phyloP scores from a whole-genome alignment of 768 basidiomycete genomes.

The Solioccasus polychromus region DNA sequence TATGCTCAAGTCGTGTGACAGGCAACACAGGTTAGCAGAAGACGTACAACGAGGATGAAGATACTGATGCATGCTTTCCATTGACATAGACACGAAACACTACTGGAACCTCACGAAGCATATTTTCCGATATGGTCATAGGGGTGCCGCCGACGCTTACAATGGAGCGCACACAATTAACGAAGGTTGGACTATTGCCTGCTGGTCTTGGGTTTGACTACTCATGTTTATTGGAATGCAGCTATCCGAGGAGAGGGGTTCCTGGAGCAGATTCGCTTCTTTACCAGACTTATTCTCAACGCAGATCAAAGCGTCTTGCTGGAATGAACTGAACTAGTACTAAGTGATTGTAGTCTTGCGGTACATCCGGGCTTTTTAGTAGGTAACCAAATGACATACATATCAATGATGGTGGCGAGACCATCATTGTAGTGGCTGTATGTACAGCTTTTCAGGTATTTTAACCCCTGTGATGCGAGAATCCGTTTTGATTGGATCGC shows the following conservation, averaged over 20 bases:
- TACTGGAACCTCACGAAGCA: conserved; percentile 46
- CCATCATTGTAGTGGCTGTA: too few species aligned
- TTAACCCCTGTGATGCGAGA: too few species aligned
- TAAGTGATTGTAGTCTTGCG: too few species aligned
- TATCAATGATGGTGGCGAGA: neutral
- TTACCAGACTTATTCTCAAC: conserved; percentile 32
- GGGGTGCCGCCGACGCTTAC: conserved; percentile 32
- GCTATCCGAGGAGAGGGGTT: conserved; percentile 29
- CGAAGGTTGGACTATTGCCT: conserved; percentile 18
- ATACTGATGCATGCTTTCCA: conserved; percentile 11
- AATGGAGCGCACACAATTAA: conserved; percentile 31
- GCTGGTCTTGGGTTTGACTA: neutral
- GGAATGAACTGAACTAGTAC: conserved; percentile 6
- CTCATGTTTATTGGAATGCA: conserved; percentile 13
- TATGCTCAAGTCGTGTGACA: conserved; percentile 9
- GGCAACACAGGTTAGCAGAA: conserved; percentile 23
- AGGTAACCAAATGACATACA: too few species aligned
- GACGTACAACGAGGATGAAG: conserved; percentile 19
- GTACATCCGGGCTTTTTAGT: too few species aligned
- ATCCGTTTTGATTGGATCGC: conserved; percentile 19
- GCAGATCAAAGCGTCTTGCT: conserved; percentile 27
- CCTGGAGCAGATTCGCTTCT: conserved; percentile 32
- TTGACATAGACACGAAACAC: conserved; percentile 38
- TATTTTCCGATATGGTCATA: conserved; percentile 46
- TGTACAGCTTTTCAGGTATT: neutral